These are phyloP conservation scores for Polytrichum commune DNA, from an alignment of 225 moss, liverwort and hornwort species.

Conservation along the genomic window DNA sequence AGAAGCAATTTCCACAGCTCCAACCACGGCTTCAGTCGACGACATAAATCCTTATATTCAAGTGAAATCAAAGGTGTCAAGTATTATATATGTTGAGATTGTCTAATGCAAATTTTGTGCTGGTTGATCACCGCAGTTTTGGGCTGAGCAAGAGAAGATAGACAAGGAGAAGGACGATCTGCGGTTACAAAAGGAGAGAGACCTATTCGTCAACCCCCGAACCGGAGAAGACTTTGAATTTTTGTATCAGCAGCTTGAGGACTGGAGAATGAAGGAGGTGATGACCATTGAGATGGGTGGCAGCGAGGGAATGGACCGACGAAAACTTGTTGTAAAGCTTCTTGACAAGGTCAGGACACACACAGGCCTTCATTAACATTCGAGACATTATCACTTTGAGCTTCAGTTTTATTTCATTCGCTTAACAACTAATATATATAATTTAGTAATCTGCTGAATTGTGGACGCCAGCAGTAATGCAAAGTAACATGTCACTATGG, in stretches of 20 bases:
- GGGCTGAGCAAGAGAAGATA: conserved; percentile 42
- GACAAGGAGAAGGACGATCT: conserved; percentile 40
- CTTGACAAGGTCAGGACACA: conserved; percentile 34
- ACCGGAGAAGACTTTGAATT: conserved; percentile 62
- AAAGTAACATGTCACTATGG: too few species aligned
- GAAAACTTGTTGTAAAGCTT: conserved; percentile 40
- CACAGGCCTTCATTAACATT: too few species aligned
- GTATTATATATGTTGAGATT: too few species aligned
- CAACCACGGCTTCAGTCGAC: too few species aligned
- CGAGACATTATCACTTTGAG: neutral
- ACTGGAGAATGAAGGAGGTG: conserved; percentile 60
- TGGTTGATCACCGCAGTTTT: conserved; percentile 31
- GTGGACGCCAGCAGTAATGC: too few species aligned
- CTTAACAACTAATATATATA: too few species aligned
- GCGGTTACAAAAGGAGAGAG: conserved; percentile 44
- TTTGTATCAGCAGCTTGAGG: conserved; percentile 52
- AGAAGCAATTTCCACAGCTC: too few species aligned
- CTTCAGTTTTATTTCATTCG: too few species aligned
- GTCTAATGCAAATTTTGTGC: neutral
- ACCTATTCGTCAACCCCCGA: conserved; percentile 53
- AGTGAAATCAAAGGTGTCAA: too few species aligned
- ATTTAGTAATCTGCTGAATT: too few species aligned
- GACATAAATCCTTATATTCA: too few species aligned
- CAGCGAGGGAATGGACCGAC: conserved; percentile 36
- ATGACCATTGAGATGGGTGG: conserved; percentile 36